Percentiles rank a stretch among this genome's conserved stretches.
Conservation (phyloP, 225 moss, liverwort and hornwort genomes). For the Bryoerythrophyllum caledonicum region DNA sequence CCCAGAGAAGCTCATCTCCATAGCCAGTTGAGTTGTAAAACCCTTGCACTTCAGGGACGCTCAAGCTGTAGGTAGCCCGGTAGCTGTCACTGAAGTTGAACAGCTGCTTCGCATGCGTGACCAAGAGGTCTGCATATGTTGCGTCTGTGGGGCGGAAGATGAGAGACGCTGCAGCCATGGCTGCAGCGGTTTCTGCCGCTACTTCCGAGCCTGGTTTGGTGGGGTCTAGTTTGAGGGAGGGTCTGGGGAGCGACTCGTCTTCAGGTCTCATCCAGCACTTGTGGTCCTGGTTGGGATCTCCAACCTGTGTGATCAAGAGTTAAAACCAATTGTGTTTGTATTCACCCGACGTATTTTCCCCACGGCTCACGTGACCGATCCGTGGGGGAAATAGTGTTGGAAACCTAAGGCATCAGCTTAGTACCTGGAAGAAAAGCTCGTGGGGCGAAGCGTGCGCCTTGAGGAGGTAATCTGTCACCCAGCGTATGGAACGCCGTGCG, state of each 20-base stretch:
- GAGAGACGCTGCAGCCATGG: slow-evolving; percentile 68
- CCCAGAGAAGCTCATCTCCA: slow-evolving; percentile 76
- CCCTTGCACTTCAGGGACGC: slow-evolving; percentile 32
- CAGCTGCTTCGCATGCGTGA: slow-evolving; percentile 48
- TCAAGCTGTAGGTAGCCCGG: slow-evolving; percentile 41
- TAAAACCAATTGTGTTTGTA: too few species aligned
- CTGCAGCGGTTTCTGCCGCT: slow-evolving; percentile 74
- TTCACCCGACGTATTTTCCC: too few species aligned
- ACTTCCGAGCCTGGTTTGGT: slow-evolving; percentile 60
- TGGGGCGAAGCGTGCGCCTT: slow-evolving; percentile 68
- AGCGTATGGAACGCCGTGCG: slow-evolving; percentile 73
- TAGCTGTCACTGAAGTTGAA: slow-evolving; percentile 53
- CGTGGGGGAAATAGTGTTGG: too few species aligned
- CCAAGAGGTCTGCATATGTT: slow-evolving; percentile 47
- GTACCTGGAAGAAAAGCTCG: slow-evolving; percentile 48
- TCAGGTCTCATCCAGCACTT: slow-evolving; percentile 75
- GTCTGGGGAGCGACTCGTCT: slow-evolving; percentile 45
- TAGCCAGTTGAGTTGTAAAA: slow-evolving; percentile 53
- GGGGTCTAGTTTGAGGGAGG: slow-evolving; percentile 46
- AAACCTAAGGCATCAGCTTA: too few species aligned
- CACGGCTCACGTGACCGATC: too few species aligned
- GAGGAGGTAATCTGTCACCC: slow-evolving; percentile 87
- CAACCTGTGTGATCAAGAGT: slow-evolving; percentile 41
- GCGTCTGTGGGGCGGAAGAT: slow-evolving; percentile 51
- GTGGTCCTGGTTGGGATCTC: slow-evolving; percentile 59